These are phyloP conservation scores for Termitomyces sp. DNA, from an alignment of 768 basidiomycete species.

Conservation along the genomic window DNA sequence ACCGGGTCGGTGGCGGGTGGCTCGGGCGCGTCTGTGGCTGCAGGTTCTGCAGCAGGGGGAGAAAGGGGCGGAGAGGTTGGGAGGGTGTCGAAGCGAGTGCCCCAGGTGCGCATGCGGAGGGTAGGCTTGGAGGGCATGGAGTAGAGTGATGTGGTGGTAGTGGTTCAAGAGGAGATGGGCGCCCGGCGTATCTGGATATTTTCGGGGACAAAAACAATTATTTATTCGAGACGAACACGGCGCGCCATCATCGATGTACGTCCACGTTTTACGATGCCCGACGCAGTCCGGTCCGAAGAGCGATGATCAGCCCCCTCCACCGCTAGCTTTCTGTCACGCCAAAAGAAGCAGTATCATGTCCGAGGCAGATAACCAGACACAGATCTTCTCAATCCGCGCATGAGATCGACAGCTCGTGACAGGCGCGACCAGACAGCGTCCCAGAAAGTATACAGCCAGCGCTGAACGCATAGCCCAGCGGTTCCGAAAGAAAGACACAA, in stretches of 20 bases:
- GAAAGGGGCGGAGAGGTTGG: constrained; percentile 43
- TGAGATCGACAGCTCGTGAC: constrained; percentile 10
- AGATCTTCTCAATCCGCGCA: not conserved
- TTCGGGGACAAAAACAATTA: constrained; percentile 5
- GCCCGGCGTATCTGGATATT: constrained; percentile 6
- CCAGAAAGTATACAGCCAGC: constrained; percentile 16
- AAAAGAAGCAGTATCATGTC: constrained; percentile 13
- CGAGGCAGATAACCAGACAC: not conserved
- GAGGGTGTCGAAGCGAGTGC: constrained; percentile 67
- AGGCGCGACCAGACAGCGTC: not conserved
- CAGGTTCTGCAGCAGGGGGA: constrained; percentile 20
- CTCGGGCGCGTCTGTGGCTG: constrained; percentile 15
- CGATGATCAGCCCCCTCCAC: constrained; percentile 27
- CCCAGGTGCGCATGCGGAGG: constrained; percentile 50
- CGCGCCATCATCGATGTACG: constrained; percentile 4
- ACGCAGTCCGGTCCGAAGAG: constrained; percentile 26
- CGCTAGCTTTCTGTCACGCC: constrained; percentile 46
- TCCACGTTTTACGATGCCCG: constrained; percentile 41
- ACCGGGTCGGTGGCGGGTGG: constrained; percentile 18
- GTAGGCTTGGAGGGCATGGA: constrained; percentile 39
- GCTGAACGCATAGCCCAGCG: not conserved
- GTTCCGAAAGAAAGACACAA: not conserved
- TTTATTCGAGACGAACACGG: constrained; percentile 8
- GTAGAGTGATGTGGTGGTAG: constrained; percentile 14
- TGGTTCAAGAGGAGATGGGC: constrained; percentile 2